These are phyloP conservation scores for Aureobasidium sp. DNA, from an alignment of 2,329 filamentous ascomycete species.

Conservation along the genomic window DNA sequence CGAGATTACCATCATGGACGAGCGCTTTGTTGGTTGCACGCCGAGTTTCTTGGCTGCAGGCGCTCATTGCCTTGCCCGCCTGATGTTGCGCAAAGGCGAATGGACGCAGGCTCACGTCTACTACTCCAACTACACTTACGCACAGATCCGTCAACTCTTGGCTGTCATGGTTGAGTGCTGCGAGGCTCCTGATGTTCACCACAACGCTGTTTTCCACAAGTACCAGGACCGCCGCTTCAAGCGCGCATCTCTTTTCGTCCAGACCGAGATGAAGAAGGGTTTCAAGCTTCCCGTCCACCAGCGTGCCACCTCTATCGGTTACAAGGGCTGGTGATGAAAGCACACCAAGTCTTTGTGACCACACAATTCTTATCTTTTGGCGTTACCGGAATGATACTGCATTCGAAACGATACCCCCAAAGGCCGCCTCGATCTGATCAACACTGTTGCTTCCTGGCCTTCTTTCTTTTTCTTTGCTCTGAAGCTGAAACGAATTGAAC, in stretches of 20 bases:
- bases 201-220: conserved; percentile 83
- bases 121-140: conserved; percentile 88
- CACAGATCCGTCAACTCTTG: conserved; percentile 72
- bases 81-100: conserved; percentile 83
- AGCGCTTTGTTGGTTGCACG: conserved; percentile 86
- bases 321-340: conserved; percentile 11
- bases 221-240: conserved; percentile 85
- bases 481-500: not conserved
- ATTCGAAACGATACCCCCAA: conserved; percentile 15
- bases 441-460: not conserved
- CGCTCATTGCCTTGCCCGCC: conserved; percentile 81
- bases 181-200: conserved; percentile 70
- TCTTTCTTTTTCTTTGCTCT: conserved; percentile 2
- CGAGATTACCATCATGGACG: conserved; percentile 94
- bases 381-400: not conserved
- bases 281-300: conserved; percentile 40
- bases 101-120: conserved; percentile 81
- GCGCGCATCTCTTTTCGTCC: conserved; percentile 71
- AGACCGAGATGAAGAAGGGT: conserved; percentile 60
- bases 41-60: conserved; percentile 88
- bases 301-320: conserved; percentile 16
- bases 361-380: conserved; percentile 1
- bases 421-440: not conserved
- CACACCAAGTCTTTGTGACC: not conserved
- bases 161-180: conserved; percentile 81